phyloP scores from a whole-genome alignment of 371 early-diverging fungal genomes.

The Apophysomyces trapeziformis region DNA sequence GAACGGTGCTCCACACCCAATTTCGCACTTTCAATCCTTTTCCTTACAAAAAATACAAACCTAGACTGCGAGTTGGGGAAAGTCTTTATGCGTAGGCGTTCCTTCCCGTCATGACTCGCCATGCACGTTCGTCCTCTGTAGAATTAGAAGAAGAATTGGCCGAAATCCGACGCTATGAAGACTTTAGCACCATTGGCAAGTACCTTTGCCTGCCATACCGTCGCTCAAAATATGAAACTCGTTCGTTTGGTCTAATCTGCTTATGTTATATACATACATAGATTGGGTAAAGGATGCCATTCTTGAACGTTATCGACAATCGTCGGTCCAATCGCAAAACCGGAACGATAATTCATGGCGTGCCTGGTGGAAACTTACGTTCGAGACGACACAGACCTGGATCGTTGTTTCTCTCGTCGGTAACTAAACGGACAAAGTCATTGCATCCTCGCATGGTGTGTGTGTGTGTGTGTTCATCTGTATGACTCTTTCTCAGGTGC shows the following conservation, averaged over 20 bases:
- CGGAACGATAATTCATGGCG: slow-evolving; percentile 59
- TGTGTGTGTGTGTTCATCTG: background rate
- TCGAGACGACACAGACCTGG: slow-evolving; percentile 89
- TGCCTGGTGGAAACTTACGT: slow-evolving; percentile 60
- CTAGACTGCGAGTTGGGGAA: too few relatives aligned
- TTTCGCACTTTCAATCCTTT: slow-evolving; percentile 5
- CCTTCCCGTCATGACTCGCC: slow-evolving; percentile 22
- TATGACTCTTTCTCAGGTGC: slow-evolving; percentile 53
- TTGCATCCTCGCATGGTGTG: background rate
- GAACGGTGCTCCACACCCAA: background rate
- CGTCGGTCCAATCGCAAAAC: slow-evolving; percentile 54
- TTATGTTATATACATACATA: slow-evolving; percentile 13
- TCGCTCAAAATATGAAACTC: too few relatives aligned
- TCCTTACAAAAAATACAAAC: background rate
- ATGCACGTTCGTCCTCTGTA: slow-evolving; percentile 29
- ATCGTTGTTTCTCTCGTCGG: slow-evolving; percentile 81
- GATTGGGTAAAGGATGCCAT: slow-evolving; percentile 93
- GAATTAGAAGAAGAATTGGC: slow-evolving; percentile 57
- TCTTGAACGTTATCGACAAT: slow-evolving; percentile 77
- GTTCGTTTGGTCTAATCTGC: too few relatives aligned
- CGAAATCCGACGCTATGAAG: slow-evolving; percentile 78
- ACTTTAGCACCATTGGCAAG: slow-evolving; percentile 82
- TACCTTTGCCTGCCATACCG: background rate
- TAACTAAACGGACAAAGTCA: slow-evolving; percentile 17
- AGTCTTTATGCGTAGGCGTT: background rate